Percentiles rank a stretch among this genome's conserved stretches.
Evolutionary conservation across 2,329 filamentous ascomycete species (phyloP).

Genomic region (Chrysoporthe deuterocubensis): DNA sequence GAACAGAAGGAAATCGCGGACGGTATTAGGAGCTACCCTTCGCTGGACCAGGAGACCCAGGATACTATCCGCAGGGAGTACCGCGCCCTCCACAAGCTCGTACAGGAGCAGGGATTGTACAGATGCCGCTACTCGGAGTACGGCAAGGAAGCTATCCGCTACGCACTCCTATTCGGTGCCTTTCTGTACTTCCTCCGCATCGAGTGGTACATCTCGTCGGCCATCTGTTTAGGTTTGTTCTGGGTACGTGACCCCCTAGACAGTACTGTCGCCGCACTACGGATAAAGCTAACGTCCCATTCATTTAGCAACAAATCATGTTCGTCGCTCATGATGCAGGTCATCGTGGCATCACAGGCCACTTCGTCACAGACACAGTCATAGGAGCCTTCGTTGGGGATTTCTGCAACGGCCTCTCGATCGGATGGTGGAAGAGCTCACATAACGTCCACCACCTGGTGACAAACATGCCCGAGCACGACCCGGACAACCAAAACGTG

Average conservation of each 20-base stretch:
- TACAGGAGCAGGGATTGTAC: conserved; percentile 62
- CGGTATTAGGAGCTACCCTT: conserved; percentile 49
- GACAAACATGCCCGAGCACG: conserved; percentile 65
- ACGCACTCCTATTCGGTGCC: conserved; percentile 51
- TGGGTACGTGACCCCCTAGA: conserved; percentile 49
- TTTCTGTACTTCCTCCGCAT: conserved; percentile 51
- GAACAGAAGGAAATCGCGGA: conserved; percentile 29
- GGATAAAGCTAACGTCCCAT: conserved; percentile 30
- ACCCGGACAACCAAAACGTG: conserved; percentile 67
- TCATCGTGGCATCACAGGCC: conserved; percentile 64
- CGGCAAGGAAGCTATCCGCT: conserved; percentile 60
- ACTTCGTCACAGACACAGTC: conserved; percentile 61
- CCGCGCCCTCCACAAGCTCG: conserved; percentile 55
- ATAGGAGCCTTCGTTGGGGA: conserved; percentile 67
- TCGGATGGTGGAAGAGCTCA: conserved; percentile 72
- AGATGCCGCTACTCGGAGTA: conserved; percentile 63
- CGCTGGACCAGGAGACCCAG: conserved; percentile 59
- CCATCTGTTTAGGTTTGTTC: conserved; percentile 63
- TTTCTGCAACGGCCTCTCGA: conserved; percentile 67
- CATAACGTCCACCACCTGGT: conserved; percentile 72
- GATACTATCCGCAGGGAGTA: conserved; percentile 60
- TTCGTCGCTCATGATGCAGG: conserved; percentile 70
- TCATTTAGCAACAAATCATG: conserved; percentile 65
- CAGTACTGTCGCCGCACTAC: not conserved
- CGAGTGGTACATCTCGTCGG: conserved; percentile 62